phyloP scores from a whole-genome alignment of 1,284 basidiomycete genomes.

The Sphaerobolus stellatus region DNA sequence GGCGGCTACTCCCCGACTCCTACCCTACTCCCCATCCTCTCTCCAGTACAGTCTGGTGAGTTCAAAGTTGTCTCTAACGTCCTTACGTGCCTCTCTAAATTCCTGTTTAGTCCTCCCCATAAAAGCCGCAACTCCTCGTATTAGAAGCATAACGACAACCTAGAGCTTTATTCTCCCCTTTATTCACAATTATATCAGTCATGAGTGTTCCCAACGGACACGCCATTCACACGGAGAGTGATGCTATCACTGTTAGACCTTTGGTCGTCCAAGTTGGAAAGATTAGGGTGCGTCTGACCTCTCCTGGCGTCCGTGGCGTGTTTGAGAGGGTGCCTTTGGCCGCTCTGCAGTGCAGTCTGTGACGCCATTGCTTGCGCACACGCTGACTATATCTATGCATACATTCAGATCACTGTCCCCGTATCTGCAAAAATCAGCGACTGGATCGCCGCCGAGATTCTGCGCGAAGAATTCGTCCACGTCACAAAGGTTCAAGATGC shows the following conservation, averaged over 20 bases:
- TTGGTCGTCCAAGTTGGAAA: slow-evolving; percentile 59
- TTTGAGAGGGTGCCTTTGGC: too few species aligned
- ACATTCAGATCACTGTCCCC: slow-evolving; percentile 71
- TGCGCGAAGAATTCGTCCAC: slow-evolving; percentile 82
- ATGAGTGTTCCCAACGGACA: slow-evolving; percentile 8
- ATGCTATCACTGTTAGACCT: slow-evolving; percentile 56
- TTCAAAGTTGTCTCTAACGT: neutral
- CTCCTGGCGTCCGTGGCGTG: too few species aligned
- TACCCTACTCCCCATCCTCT: neutral
- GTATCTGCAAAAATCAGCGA: slow-evolving; percentile 75
- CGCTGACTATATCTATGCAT: slow-evolving; percentile 4
- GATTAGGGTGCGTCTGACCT: slow-evolving; percentile 55
- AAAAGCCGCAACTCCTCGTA: neutral
- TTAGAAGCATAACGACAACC: slow-evolving; percentile 2
- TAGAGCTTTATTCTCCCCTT: neutral
- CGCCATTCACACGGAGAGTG: slow-evolving; percentile 8
- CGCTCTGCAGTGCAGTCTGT: too few species aligned
- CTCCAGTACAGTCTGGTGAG: neutral
- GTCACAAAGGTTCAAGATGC: slow-evolving; percentile 57
- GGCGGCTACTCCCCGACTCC: neutral
- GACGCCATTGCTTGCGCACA: too few species aligned
- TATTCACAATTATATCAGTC: neutral
- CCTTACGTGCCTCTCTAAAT: neutral
- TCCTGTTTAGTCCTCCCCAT: neutral
- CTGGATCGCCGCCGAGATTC: slow-evolving; percentile 87